Conservation (phyloP, 2,329 filamentous ascomycete species). For the Penicillium sp. region DNA sequence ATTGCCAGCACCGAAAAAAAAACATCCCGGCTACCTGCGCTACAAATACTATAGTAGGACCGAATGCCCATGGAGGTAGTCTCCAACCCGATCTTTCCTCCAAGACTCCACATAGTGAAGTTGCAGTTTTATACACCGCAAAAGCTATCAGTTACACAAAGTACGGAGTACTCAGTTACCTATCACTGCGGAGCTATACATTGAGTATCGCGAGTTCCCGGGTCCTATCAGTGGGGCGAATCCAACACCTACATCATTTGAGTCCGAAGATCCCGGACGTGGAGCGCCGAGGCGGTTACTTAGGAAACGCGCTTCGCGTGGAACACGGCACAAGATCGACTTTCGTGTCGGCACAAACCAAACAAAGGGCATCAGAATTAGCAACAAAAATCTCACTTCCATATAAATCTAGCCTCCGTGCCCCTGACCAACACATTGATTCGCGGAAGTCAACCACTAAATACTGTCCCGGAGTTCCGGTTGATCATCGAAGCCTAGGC, state of each 20-base stretch:
- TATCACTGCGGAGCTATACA: slow-evolving; percentile 4
- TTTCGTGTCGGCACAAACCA: neutral
- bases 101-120: slow-evolving; percentile 2
- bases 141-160: neutral
- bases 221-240: slow-evolving; percentile 19
- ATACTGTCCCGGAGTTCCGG: slow-evolving; percentile 10
- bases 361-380: neutral
- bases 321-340: slow-evolving; percentile 5
- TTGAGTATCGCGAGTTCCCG: slow-evolving; percentile 16
- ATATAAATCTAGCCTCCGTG: neutral
- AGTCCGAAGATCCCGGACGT: slow-evolving; percentile 21
- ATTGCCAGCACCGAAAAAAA: neutral
- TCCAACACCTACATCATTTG: slow-evolving; percentile 16
- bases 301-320: slow-evolving; percentile 26
- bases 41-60: neutral
- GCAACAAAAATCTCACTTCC: neutral
- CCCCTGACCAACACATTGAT: slow-evolving; percentile 12
- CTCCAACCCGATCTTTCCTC: neutral
- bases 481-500: slow-evolving; percentile 19
- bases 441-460: slow-evolving; percentile 7
- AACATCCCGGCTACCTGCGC: neutral
- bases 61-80: neutral
- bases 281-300: slow-evolving; percentile 28
- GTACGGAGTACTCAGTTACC: neutral
- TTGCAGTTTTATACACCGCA: slow-evolving; percentile 19